phyloP scores from a whole-genome alignment of 371 early-diverging fungal genomes.

The Fennellomyces sp. region DNA sequence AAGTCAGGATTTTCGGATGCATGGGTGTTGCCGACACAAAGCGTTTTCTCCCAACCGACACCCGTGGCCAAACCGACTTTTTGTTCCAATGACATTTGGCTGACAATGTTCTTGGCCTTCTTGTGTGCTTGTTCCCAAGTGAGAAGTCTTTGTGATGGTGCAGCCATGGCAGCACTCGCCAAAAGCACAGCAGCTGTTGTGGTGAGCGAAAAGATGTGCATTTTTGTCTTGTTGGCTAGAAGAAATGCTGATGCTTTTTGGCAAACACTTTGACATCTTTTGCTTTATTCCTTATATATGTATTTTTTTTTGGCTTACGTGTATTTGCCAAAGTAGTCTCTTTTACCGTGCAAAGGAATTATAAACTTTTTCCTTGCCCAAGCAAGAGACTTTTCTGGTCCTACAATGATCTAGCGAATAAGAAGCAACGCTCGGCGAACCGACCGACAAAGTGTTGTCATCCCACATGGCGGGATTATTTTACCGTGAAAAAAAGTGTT shows the following conservation, averaged over 20 bases:
- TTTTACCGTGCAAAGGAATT: not conserved
- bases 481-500: too few species aligned
- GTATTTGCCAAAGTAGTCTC: not conserved
- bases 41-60: slow-evolving; percentile 40
- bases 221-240: not conserved
- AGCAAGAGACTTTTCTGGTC: too few species aligned
- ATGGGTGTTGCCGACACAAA: slow-evolving; percentile 56
- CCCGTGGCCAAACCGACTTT: slow-evolving; percentile 55
- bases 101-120: slow-evolving; percentile 28
- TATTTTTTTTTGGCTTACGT: not conserved
- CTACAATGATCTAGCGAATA: too few species aligned
- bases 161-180: not conserved
- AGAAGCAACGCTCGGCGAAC: too few species aligned
- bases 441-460: too few species aligned
- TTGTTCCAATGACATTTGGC: slow-evolving; percentile 33
- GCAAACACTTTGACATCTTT: too few species aligned
- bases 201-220: not conserved
- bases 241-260: too few species aligned
- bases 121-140: slow-evolving; percentile 41
- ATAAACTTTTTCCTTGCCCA: not conserved
- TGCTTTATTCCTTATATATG: not conserved
- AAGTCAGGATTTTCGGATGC: slow-evolving; percentile 41
- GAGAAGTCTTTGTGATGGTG: not conserved
- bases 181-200: not conserved
- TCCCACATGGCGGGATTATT: too few species aligned